phyloP scores from a whole-genome alignment of 768 basidiomycete species.

The Multifurca ochricompacta region DNA sequence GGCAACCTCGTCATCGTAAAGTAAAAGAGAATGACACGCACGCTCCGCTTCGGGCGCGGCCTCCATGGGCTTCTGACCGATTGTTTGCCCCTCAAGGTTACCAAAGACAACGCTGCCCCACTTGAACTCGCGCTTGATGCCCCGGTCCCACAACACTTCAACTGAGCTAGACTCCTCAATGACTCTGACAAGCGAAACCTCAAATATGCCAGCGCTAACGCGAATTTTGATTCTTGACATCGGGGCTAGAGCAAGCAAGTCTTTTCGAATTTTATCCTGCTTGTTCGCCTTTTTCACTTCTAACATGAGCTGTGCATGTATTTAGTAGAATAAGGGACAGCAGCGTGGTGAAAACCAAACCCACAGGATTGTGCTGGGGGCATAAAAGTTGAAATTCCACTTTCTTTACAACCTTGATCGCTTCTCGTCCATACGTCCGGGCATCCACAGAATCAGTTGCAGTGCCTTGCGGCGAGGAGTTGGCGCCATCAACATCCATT shows the following conservation, averaged over 20 bases:
- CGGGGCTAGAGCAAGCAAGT: conserved; percentile 59
- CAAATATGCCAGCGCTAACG: conserved; percentile 76
- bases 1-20: not conserved
- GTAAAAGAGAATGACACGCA: conserved; percentile 32
- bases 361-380: conserved; percentile 83
- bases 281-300: conserved; percentile 70
- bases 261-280: conserved; percentile 62
- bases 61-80: conserved; percentile 66
- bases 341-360: no score
- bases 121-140: conserved; percentile 68
- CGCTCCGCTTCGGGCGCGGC: conserved; percentile 38
- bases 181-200: conserved; percentile 70
- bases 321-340: not conserved
- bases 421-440: conserved; percentile 26
- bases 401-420: conserved; percentile 65
- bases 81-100: conserved; percentile 53
- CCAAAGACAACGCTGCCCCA: conserved; percentile 78
- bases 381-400: conserved; percentile 71
- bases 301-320: conserved; percentile 48
- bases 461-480: not conserved
- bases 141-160: conserved; percentile 76
- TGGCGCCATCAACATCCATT: conserved; percentile 29
- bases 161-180: conserved; percentile 63
- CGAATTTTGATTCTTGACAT: conserved; percentile 81
- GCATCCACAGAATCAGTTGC: conserved; percentile 6